A percentile compares a stretch with the other conserved stretches of the same genome.
Evolutionary conservation across 768 basidiomycete genomes (phyloP).

Genomic region (Rhodotorula graminis): DNA sequence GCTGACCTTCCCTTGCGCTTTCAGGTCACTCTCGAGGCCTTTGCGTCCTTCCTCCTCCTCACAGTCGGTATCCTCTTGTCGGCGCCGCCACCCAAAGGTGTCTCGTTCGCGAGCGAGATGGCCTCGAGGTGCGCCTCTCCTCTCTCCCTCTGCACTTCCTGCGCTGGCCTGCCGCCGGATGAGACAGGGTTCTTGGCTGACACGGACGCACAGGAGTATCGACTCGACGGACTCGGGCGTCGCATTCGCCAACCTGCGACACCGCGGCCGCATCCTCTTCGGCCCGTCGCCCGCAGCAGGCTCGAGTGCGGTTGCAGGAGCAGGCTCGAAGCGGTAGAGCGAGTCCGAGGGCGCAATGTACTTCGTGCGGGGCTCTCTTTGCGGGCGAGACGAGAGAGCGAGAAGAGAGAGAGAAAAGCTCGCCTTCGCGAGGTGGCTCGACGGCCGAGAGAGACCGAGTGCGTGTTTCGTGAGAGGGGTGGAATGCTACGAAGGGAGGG

Average conservation of each 20-base stretch:
- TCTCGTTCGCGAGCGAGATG: constrained; percentile 89
- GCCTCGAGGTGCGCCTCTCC: constrained; percentile 57
- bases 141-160: not conserved
- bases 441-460: no score
- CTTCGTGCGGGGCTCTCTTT: no score
- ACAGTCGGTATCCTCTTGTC: constrained; percentile 68
- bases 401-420: no score
- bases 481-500: no score
- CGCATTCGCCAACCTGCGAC: constrained; percentile 61
- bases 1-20: not conserved
- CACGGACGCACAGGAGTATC: constrained; percentile 54
- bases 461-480: no score
- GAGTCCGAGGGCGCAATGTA: not conserved
- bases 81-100: constrained; percentile 66
- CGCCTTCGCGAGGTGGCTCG: no score
- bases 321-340: not conserved
- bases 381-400: no score
- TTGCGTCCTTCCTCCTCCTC: constrained; percentile 62
- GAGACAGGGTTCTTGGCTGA: no score
- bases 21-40: constrained; percentile 65
- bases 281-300: constrained; percentile 17
- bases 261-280: constrained; percentile 54
- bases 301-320: not conserved
- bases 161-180: no score
- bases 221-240: constrained; percentile 70